Conservation (phyloP, 1,139 yeast species). For the Saccharomyces uvarum region DNA sequence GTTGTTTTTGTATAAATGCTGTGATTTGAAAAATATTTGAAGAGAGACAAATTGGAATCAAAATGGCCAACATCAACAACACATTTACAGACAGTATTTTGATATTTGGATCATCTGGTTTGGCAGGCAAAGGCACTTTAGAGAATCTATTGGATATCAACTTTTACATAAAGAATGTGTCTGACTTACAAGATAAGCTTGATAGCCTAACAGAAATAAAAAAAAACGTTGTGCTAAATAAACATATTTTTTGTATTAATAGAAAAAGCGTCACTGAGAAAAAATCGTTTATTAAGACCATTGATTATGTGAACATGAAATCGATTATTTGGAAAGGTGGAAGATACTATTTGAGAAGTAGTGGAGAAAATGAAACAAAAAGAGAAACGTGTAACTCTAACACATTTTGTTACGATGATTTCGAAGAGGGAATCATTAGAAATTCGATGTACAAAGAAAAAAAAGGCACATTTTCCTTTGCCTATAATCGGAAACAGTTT, state of each 20-base stretch:
- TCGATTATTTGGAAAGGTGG: not conserved
- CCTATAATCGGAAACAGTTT: not conserved
- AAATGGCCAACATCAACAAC: not conserved
- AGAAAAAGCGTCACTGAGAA: not conserved
- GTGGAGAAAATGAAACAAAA: not conserved
- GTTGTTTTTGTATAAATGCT: not conserved
- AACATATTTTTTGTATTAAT: constrained; percentile 3
- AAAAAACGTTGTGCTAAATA: constrained; percentile 1
- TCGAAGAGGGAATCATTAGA: not conserved
- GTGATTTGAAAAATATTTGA: not conserved
- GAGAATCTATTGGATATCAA: constrained; percentile 8
- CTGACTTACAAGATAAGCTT: constrained; percentile 7
- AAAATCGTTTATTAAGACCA: not conserved
- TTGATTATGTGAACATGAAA: not conserved
- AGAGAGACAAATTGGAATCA: too few relatives aligned
- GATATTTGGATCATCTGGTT: constrained; percentile 14
- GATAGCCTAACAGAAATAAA: not conserved
- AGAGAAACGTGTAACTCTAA: not conserved
- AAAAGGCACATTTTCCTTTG: not conserved
- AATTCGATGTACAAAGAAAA: not conserved
- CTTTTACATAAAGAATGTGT: constrained; percentile 7
- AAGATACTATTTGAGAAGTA: not conserved
- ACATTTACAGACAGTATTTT: constrained; percentile 10
- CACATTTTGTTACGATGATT: not conserved
- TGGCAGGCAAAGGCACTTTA: constrained; percentile 11